phyloP scores from a whole-genome alignment of 2,329 filamentous ascomycete species.

The Aquanectria penicillioides region DNA sequence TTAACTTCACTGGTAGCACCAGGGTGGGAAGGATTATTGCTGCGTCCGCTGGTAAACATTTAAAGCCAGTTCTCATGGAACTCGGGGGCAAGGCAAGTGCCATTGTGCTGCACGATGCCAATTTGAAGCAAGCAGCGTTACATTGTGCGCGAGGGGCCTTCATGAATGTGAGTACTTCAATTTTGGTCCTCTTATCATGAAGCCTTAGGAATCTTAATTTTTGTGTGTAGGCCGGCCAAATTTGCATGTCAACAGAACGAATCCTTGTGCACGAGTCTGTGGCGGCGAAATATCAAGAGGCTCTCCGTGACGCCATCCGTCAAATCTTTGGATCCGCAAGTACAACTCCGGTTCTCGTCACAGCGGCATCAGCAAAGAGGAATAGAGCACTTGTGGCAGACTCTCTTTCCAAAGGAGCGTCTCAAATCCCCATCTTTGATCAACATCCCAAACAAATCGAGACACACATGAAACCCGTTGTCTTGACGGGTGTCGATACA shows the following conservation, averaged over 20 bases:
- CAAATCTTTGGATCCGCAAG: constrained; percentile 11
- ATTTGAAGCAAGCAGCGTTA: constrained; percentile 75
- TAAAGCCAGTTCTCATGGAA: constrained; percentile 84
- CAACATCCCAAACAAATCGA: background rate
- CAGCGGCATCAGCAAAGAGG: constrained; percentile 9
- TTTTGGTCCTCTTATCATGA: background rate
- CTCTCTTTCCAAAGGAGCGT: constrained; percentile 19
- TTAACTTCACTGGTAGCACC: constrained; percentile 87
- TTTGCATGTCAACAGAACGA: constrained; percentile 78
- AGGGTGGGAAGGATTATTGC: constrained; percentile 77
- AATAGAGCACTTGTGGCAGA: constrained; percentile 14
- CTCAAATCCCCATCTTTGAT: constrained; percentile 10
- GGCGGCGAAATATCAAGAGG: constrained; percentile 6
- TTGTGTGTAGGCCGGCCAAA: constrained; percentile 65
- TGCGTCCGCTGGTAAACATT: constrained; percentile 71
- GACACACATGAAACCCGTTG: constrained; percentile 16
- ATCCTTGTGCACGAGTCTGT: constrained; percentile 22
- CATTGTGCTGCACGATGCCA: constrained; percentile 82
- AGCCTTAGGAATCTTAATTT: background rate
- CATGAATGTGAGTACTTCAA: constrained; percentile 18
- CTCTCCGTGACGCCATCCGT: constrained; percentile 1
- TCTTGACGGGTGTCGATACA: constrained; percentile 5
- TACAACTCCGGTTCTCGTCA: constrained; percentile 12
- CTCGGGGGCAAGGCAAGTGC: constrained; percentile 83
- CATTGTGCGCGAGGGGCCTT: constrained; percentile 59